Evolutionary conservation across 805 yeast species (phyloP).

Genomic region (Starmerella vaccinii): DNA sequence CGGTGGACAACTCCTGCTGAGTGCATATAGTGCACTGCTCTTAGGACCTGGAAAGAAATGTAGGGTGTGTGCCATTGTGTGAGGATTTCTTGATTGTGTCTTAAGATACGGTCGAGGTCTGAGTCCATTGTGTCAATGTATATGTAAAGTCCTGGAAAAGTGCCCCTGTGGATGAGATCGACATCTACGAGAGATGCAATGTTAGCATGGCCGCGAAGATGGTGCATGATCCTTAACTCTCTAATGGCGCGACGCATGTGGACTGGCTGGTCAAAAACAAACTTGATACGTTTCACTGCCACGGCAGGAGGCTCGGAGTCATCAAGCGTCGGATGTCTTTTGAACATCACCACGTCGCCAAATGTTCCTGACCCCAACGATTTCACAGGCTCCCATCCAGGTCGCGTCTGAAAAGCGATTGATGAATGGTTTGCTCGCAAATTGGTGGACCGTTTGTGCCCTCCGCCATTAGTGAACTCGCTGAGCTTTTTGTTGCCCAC

Average conservation of each 20-base stretch:
- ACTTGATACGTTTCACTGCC: constrained; percentile 74
- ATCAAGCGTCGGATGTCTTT: not conserved
- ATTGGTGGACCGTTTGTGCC: not conserved
- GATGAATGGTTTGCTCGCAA: not conserved
- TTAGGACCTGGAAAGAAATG: constrained; percentile 68
- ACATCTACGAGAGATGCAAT: constrained; percentile 64
- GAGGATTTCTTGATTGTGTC: constrained; percentile 48
- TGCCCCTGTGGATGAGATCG: constrained; percentile 54
- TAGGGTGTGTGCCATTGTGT: constrained; percentile 75
- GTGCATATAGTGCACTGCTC: constrained; percentile 82
- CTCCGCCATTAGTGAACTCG: not conserved
- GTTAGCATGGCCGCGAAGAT: constrained; percentile 77
- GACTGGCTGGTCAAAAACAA: constrained; percentile 56
- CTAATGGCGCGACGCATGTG: constrained; percentile 70
- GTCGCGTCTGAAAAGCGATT: constrained; percentile 12
- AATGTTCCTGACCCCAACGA: constrained; percentile 24
- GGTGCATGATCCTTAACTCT: constrained; percentile 70
- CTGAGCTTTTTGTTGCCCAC: not conserved
- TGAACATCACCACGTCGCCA: constrained; percentile 26
- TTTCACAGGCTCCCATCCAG: constrained; percentile 19
- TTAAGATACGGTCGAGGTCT: constrained; percentile 69
- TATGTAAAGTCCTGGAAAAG: constrained; percentile 80
- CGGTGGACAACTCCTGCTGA: constrained; percentile 88
- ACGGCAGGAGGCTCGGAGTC: not conserved
- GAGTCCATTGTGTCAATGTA: constrained; percentile 76